Evolutionary conservation across 1,139 yeast species (phyloP).

Genomic region (Hemisphaericaspora xylanilytica): DNA sequence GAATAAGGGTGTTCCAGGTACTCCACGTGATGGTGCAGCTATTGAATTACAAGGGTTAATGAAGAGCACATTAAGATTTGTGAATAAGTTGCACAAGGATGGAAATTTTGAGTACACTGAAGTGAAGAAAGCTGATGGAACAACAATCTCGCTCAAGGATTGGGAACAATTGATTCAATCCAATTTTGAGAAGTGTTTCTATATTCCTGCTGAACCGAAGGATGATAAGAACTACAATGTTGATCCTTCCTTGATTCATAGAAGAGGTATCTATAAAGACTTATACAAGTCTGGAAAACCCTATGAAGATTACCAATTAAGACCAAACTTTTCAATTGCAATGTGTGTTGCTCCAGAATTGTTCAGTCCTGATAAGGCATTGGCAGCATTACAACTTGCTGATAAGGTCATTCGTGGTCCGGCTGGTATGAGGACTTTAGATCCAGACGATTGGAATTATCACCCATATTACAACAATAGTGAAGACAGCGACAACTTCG

Average conservation of each 20-base stretch:
- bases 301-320: constrained; percentile 88
- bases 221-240: constrained; percentile 56
- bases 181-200: constrained; percentile 77
- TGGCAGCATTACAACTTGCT: constrained; percentile 63
- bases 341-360: constrained; percentile 93
- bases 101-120: constrained; percentile 56
- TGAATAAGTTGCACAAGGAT: constrained; percentile 51
- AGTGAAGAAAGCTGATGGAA: constrained; percentile 60
- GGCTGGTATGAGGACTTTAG: constrained; percentile 86
- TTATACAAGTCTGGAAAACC: constrained; percentile 76
- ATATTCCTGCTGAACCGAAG: constrained; percentile 60
- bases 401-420: constrained; percentile 81
- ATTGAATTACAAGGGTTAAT: constrained; percentile 86
- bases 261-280: constrained; percentile 94
- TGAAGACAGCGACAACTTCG: constrained; percentile 80
- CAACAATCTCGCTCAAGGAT: constrained; percentile 47
- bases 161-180: constrained; percentile 73
- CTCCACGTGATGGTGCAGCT: constrained; percentile 98
- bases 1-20: constrained; percentile 88
- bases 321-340: constrained; percentile 92
- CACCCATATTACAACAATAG: constrained; percentile 84
- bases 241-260: constrained; percentile 65
- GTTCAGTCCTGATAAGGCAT: constrained; percentile 61
- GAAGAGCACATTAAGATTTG: constrained; percentile 82
- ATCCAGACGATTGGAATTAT: constrained; percentile 88